Conservation (phyloP, 192 early-diverging fungal genomes). For the Ambispora gerdemannii region DNA sequence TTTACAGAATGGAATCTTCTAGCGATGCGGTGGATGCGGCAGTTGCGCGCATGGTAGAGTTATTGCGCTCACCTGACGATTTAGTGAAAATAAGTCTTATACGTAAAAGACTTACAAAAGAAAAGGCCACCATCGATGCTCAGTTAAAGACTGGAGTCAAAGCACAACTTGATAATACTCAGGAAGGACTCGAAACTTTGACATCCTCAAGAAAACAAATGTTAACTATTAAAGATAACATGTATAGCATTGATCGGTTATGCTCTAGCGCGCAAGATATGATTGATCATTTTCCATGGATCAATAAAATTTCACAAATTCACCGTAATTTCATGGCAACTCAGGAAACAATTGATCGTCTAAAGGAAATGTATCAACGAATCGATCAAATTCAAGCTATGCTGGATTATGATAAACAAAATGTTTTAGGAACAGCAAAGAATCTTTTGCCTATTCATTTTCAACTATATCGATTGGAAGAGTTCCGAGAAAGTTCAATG, state of each 20-base stretch:
- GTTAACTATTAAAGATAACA: conserved; percentile 62
- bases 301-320: conserved; percentile 88
- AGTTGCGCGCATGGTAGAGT: conserved; percentile 73
- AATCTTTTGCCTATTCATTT: conserved; percentile 88
- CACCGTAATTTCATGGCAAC: conserved; percentile 95
- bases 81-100: conserved; percentile 80
- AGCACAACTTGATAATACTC: conserved; percentile 84
- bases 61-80: conserved; percentile 93
- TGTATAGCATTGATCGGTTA: conserved; percentile 80
- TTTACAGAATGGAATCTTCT: conserved; percentile 22
- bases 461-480: conserved; percentile 80
- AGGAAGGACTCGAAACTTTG: conserved; percentile 82
- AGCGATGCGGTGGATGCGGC: conserved; percentile 67
- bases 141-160: conserved; percentile 95
- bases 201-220: conserved; percentile 62
- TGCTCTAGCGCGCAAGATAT: conserved; percentile 82
- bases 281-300: conserved; percentile 86
- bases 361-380: conserved; percentile 82
- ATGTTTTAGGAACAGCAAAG: conserved; percentile 65
- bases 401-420: conserved; percentile 62
- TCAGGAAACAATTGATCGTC: conserved; percentile 79
- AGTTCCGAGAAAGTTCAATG: conserved; percentile 84
- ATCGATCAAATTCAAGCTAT: conserved; percentile 67
- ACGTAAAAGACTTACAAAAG: conserved; percentile 79
- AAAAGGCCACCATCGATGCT: conserved; percentile 89